phyloP scores from a whole-genome alignment of 257 asterid species.

The Nicotiana otophora region DNA sequence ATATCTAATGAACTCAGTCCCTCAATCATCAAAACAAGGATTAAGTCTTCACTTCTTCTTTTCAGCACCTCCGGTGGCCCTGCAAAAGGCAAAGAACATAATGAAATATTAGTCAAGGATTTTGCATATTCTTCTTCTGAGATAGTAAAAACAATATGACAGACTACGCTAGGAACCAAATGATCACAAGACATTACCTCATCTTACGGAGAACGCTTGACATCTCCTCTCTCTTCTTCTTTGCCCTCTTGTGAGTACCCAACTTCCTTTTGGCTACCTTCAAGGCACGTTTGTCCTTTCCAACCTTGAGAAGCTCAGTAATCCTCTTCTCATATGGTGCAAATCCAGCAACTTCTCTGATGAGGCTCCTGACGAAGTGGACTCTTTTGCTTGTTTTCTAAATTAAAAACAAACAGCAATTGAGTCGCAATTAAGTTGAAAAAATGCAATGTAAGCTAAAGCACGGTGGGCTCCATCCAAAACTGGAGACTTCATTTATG shows the following conservation, averaged over 20 bases:
- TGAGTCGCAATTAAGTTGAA: not conserved
- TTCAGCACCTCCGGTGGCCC: constrained; percentile 95
- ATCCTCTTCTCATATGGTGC: constrained; percentile 79
- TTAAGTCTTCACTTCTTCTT: constrained; percentile 67
- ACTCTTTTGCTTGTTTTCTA: constrained; percentile 77
- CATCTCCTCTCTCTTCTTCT: constrained; percentile 87
- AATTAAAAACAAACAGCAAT: not conserved
- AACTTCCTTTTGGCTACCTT: constrained; percentile 75
- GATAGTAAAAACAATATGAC: not conserved
- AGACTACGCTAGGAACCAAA: not conserved
- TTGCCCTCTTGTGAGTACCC: constrained; percentile 85
- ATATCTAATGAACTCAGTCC: constrained; percentile 13
- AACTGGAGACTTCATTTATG: not conserved
- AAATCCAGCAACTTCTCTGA: constrained; percentile 74
- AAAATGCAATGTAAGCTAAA: not conserved
- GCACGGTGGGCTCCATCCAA: not conserved
- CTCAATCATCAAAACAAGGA: constrained; percentile 9
- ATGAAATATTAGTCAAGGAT: not conserved
- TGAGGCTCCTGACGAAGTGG: constrained; percentile 54
- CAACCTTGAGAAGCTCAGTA: constrained; percentile 71
- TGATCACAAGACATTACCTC: constrained; percentile 37
- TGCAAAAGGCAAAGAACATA: constrained; percentile 3
- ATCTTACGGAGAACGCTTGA: constrained; percentile 62
- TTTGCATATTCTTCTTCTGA: not conserved
- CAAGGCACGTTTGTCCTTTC: constrained; percentile 72